phyloP scores from a whole-genome alignment of 2,329 filamentous ascomycete genomes.

The Penicillium palitans region DNA sequence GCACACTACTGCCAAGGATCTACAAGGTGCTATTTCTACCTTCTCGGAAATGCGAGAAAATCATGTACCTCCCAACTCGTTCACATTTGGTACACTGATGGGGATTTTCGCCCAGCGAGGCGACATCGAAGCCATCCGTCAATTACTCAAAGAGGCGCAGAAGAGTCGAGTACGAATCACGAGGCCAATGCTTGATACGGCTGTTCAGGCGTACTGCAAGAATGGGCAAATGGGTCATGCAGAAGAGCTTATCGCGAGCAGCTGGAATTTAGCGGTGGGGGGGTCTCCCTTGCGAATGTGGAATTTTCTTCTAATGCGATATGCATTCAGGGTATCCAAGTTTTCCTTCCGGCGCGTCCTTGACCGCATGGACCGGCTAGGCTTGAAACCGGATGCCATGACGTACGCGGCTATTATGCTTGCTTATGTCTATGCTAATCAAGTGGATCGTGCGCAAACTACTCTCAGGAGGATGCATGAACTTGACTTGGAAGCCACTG shows the following conservation, averaged over 20 bases:
- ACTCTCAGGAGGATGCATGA: constrained; percentile 48
- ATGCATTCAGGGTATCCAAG: constrained; percentile 64
- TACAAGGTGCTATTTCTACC: constrained; percentile 62
- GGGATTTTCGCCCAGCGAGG: constrained; percentile 68
- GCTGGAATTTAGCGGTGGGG: constrained; percentile 53
- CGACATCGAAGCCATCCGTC: constrained; percentile 68
- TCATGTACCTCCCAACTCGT: constrained; percentile 56
- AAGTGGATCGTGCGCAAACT: constrained; percentile 57
- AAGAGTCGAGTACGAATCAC: constrained; percentile 53
- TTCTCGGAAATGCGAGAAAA: constrained; percentile 62
- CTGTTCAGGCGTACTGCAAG: constrained; percentile 68
- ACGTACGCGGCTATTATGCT: constrained; percentile 65
- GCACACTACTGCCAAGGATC: constrained; percentile 65
- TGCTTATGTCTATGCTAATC: constrained; percentile 53
- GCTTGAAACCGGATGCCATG: constrained; percentile 54
- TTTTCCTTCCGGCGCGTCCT: constrained; percentile 56
- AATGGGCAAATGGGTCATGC: constrained; percentile 58
- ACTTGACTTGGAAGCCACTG: constrained; percentile 39
- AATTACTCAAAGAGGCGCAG: constrained; percentile 65
- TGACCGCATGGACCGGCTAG: constrained; percentile 54
- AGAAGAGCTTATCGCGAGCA: constrained; percentile 59
- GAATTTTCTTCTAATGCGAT: constrained; percentile 72
- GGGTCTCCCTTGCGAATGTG: constrained; percentile 66
- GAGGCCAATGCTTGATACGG: constrained; percentile 59
- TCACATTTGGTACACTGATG: constrained; percentile 74